Conservation (phyloP, 176 grass and related monocot species). For the Otatea glauca region DNA sequence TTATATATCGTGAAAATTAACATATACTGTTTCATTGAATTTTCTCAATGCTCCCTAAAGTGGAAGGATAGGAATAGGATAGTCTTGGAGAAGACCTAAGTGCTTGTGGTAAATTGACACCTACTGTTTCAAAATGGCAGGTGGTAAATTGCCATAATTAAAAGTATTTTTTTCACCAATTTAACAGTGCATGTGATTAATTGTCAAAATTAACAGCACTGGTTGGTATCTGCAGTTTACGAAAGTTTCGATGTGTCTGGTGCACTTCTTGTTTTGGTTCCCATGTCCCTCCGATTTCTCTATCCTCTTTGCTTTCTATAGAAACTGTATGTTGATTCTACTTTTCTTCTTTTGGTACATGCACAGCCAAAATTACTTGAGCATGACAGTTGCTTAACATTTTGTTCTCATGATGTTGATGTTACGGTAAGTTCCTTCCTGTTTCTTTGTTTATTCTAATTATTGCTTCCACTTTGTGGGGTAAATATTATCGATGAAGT, state of each 20-base stretch:
- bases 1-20: constrained; percentile 2
- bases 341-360: constrained; percentile 43
- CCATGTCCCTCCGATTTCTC: not conserved
- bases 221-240: constrained; percentile 1
- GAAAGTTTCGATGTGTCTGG: not conserved
- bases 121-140: not conserved
- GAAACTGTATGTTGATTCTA: constrained; percentile 30
- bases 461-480: not conserved
- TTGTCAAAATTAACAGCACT: not conserved
- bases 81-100: not conserved
- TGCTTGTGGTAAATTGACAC: not conserved
- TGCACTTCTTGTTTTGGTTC: constrained; percentile 40
- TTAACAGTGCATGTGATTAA: not conserved
- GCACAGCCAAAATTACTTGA: constrained; percentile 64
- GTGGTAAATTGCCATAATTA: constrained; percentile 5
- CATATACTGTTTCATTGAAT: not conserved
- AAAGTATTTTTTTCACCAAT: not conserved
- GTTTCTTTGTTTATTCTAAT: constrained; percentile 37
- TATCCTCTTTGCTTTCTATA: constrained; percentile 23
- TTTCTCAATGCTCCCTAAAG: constrained; percentile 2
- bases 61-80: constrained; percentile 1
- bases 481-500: not conserved
- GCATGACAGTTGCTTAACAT: constrained; percentile 58
- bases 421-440: constrained; percentile 48
- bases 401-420: constrained; percentile 73